phyloP scores from a whole-genome alignment of 2,329 filamentous ascomycete species.

The Clarireedia sp. region DNA sequence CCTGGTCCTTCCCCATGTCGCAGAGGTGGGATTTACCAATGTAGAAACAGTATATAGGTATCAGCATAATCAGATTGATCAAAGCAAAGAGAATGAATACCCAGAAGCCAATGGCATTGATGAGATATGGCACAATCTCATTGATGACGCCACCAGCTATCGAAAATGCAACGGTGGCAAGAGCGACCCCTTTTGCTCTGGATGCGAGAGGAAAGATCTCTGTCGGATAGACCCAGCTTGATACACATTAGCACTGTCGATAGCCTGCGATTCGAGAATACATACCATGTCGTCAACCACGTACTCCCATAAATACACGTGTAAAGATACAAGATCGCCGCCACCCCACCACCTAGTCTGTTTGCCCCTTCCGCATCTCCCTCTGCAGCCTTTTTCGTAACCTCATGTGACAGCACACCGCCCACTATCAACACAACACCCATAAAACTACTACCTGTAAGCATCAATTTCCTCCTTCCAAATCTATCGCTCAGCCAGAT shows the following conservation, averaged over 20 bases:
- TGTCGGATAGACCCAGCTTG: background rate
- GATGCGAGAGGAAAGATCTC: background rate
- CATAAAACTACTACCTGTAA: background rate
- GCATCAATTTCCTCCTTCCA: background rate
- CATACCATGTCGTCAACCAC: background rate
- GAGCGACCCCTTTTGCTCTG: background rate
- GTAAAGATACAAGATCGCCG: background rate
- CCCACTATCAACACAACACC: background rate
- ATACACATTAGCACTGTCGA: background rate
- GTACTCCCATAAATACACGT: background rate
- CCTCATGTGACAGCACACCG: background rate
- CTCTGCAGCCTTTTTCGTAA: background rate
- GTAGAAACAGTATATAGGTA: background rate
- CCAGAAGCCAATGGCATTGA: conserved; percentile 28
- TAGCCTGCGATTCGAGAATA: background rate
- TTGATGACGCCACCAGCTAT: conserved; percentile 13
- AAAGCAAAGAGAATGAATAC: conserved; percentile 30
- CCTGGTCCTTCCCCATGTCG: too few species aligned
- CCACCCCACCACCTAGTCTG: conserved; percentile 8
- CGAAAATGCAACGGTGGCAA: conserved; percentile 12
- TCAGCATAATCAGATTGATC: conserved; percentile 20
- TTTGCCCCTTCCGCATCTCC: background rate
- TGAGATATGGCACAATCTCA: conserved; percentile 28
- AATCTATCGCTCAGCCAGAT: background rate
- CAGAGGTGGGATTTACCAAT: background rate